Percentiles rank a stretch among this genome's conserved stretches.
Conservation (phyloP, 441 rosid species). For the Populus hybrid region DNA sequence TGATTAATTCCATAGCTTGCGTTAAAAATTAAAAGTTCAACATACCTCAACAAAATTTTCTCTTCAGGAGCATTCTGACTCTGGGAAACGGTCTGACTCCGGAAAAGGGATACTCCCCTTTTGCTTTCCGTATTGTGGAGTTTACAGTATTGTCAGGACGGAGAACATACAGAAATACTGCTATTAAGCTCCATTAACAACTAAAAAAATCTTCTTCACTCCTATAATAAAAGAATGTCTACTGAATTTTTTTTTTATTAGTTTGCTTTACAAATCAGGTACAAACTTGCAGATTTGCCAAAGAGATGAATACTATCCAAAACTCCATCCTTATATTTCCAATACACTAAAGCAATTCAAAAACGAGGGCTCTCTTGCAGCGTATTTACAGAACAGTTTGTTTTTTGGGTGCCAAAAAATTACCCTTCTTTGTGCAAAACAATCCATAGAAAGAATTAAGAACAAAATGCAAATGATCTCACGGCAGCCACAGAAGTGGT, state of each 20-base stretch:
- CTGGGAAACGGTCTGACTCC: no score
- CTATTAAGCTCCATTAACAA: not conserved
- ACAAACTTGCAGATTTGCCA: not conserved
- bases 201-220: not conserved
- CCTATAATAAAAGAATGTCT: not conserved
- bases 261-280: not conserved
- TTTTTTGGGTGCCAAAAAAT: constrained; percentile 15
- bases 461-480: not conserved
- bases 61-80: no score
- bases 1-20: no score
- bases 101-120: no score
- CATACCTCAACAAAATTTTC: no score
- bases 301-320: not conserved
- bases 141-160: no score
- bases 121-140: no score
- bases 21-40: no score
- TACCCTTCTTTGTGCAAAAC: constrained; percentile 13
- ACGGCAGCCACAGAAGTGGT: not conserved
- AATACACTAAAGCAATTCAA: not conserved
- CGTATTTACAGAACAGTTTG: constrained; percentile 10
- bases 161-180: no score
- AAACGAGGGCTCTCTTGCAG: not conserved
- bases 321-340: not conserved
- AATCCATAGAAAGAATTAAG: constrained; percentile 1
- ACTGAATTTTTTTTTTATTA: not conserved